Percentiles rank a stretch among this genome's conserved stretches.
phyloP scores from a whole-genome alignment of 192 early-diverging fungal species.

The Coemansia guatemalensis region DNA sequence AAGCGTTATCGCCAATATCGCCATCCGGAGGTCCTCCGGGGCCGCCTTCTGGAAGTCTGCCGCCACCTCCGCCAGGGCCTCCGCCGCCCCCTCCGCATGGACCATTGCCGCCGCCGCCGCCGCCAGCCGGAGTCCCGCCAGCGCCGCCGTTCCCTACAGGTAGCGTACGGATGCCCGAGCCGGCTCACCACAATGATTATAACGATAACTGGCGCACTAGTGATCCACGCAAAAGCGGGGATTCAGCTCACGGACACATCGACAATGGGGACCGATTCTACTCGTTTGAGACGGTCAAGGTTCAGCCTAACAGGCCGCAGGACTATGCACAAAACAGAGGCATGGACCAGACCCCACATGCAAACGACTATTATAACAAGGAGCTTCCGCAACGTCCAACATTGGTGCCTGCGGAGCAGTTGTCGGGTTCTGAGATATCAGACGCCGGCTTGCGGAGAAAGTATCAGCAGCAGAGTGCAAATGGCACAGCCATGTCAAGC shows the following conservation, averaged over 20 bases:
- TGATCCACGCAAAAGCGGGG: background rate
- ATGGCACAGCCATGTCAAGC: too few species aligned
- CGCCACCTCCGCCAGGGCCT: background rate
- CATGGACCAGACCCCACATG: background rate
- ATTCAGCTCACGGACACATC: background rate
- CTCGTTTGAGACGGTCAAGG: conserved; percentile 39
- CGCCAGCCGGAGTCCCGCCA: background rate
- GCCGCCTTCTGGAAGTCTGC: too few species aligned
- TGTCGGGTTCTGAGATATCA: too few species aligned
- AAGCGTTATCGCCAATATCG: too few species aligned
- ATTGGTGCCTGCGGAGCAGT: too few species aligned
- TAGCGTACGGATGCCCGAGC: background rate
- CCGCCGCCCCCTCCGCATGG: background rate
- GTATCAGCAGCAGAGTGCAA: too few species aligned
- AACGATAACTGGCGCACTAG: background rate
- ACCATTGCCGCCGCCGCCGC: conserved; percentile 1
- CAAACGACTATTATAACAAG: background rate
- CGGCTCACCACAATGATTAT: background rate
- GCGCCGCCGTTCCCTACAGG: background rate
- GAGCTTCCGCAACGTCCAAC: background rate
- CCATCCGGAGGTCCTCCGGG: too few species aligned
- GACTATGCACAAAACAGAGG: background rate
- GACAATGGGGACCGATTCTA: conserved; percentile 24
- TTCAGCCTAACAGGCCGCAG: conserved; percentile 8
- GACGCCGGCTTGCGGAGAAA: too few species aligned